A percentile compares a stretch with the other conserved stretches of the same genome.
These are phyloP conservation scores for Solioccasus polychromus DNA, from an alignment of 768 basidiomycete genomes.

Conservation along the genomic window DNA sequence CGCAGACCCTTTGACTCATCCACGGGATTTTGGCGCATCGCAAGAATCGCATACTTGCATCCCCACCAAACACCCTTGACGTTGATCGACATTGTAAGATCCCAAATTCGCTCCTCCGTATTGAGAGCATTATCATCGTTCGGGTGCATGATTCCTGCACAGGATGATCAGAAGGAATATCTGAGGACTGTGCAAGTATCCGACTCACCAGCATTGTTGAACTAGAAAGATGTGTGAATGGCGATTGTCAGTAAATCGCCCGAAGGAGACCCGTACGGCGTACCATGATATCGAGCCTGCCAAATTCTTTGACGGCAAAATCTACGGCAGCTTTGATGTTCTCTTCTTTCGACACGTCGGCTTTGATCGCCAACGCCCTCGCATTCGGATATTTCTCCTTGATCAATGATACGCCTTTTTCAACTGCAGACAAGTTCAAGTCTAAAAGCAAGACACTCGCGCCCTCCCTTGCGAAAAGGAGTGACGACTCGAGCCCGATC, in stretches of 20 bases:
- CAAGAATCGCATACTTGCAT: slow-evolving; percentile 94
- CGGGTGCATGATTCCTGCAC: slow-evolving; percentile 94
- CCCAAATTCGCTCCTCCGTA: slow-evolving; percentile 97
- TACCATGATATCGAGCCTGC: slow-evolving; percentile 95
- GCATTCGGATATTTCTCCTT: slow-evolving; percentile 63
- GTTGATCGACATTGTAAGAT: slow-evolving; percentile 89
- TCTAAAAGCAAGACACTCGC: slow-evolving; percentile 89
- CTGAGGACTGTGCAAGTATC: neutral
- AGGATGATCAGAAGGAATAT: slow-evolving; percentile 1
- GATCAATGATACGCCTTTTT: slow-evolving; percentile 66
- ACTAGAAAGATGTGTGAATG: slow-evolving; percentile 44
- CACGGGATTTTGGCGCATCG: slow-evolving; percentile 90
- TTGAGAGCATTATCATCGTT: slow-evolving; percentile 92
- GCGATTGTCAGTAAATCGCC: neutral
- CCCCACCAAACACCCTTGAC: slow-evolving; percentile 99
- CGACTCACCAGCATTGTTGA: slow-evolving; percentile 82
- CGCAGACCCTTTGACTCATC: slow-evolving; percentile 79
- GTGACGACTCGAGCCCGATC: slow-evolving; percentile 93
- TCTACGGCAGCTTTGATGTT: slow-evolving; percentile 85
- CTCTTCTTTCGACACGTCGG: slow-evolving; percentile 86
- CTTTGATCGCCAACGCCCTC: slow-evolving; percentile 65
- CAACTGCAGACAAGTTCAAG: slow-evolving; percentile 73
- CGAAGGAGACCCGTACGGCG: slow-evolving; percentile 21
- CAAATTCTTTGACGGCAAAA: slow-evolving; percentile 76
- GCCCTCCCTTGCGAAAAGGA: slow-evolving; percentile 93